Evolutionary conservation across 2,329 filamentous ascomycete species (phyloP).

Genomic region (Fusarium aywerte): DNA sequence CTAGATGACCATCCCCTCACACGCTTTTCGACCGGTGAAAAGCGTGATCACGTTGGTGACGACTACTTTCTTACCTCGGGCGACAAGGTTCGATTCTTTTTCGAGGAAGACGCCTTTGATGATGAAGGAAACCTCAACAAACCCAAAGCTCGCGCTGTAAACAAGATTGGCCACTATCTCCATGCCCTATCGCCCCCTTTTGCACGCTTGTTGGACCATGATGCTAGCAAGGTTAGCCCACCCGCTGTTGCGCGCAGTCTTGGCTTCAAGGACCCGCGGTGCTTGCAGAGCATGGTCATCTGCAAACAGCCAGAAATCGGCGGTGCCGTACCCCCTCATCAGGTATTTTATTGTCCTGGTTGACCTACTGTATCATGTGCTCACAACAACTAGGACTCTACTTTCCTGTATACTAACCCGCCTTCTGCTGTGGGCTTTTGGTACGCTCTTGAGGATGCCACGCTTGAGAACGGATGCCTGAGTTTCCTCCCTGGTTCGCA

Average conservation of each 20-base stretch:
- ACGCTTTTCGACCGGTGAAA: constrained; percentile 87
- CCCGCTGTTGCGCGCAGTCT: constrained; percentile 74
- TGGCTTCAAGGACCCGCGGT: constrained; percentile 79
- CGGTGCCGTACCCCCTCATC: constrained; percentile 88
- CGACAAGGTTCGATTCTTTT: constrained; percentile 96
- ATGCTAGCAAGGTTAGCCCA: constrained; percentile 54
- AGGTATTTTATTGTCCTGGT: constrained; percentile 52
- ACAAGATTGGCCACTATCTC: constrained; percentile 86
- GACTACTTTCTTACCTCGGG: constrained; percentile 91
- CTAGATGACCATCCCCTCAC: constrained; percentile 92
- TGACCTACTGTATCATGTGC: accelerated
- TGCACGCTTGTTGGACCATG: constrained; percentile 62
- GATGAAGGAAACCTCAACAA: constrained; percentile 72
- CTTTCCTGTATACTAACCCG: constrained; percentile 90
- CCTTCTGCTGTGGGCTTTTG: constrained; percentile 94
- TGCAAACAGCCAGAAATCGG: constrained; percentile 98
- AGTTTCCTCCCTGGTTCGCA: constrained; percentile 88
- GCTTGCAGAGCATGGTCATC: constrained; percentile 95
- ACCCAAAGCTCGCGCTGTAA: constrained; percentile 86
- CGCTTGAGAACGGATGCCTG: constrained; percentile 85
- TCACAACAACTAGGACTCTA: constrained; percentile 74
- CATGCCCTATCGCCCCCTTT: constrained; percentile 77
- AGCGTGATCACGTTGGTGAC: constrained; percentile 84
- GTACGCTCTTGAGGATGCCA: constrained; percentile 96
- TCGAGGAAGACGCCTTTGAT: constrained; percentile 92